These are phyloP conservation scores for Zalaria sp. DNA, from an alignment of 2,329 filamentous ascomycete species.

Conservation along the genomic window DNA sequence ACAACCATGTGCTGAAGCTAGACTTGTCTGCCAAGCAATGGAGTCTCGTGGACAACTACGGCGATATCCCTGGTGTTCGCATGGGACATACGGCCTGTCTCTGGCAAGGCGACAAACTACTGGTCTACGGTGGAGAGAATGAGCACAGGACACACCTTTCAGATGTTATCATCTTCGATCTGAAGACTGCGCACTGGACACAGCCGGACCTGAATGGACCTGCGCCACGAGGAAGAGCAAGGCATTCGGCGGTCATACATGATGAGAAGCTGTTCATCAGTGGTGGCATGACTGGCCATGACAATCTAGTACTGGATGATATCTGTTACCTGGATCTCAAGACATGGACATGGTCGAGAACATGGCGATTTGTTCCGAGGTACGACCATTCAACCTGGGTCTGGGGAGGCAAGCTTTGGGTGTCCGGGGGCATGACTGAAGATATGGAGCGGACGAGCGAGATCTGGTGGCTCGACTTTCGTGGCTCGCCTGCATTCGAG, in stretches of 20 bases:
- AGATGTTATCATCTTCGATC: constrained; percentile 89
- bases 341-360: constrained; percentile 93
- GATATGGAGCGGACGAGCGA: constrained; percentile 97
- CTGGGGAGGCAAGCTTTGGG: constrained; percentile 86
- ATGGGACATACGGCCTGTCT: constrained; percentile 96
- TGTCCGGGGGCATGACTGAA: constrained; percentile 85
- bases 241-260: constrained; percentile 86
- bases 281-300: constrained; percentile 87
- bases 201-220: constrained; percentile 77
- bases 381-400: constrained; percentile 95
- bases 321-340: constrained; percentile 94
- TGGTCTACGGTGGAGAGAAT: constrained; percentile 96
- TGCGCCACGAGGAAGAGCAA: constrained; percentile 75
- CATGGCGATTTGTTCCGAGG: constrained; percentile 87
- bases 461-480: constrained; percentile 93
- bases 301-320: constrained; percentile 85
- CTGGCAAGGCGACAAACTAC: constrained; percentile 85
- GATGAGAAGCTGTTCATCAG: constrained; percentile 95
- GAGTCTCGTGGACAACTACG: constrained; percentile 96
- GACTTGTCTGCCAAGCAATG: constrained; percentile 82
- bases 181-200: constrained; percentile 89
- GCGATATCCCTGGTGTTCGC: constrained; percentile 88
- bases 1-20: constrained; percentile 87
- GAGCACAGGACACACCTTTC: constrained; percentile 92
- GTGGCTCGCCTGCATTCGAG: constrained; percentile 68